A percentile compares a stretch with the other conserved stretches of the same genome.
phyloP scores from a whole-genome alignment of 805 yeast genomes.

The Metschnikowia reukaufii region DNA sequence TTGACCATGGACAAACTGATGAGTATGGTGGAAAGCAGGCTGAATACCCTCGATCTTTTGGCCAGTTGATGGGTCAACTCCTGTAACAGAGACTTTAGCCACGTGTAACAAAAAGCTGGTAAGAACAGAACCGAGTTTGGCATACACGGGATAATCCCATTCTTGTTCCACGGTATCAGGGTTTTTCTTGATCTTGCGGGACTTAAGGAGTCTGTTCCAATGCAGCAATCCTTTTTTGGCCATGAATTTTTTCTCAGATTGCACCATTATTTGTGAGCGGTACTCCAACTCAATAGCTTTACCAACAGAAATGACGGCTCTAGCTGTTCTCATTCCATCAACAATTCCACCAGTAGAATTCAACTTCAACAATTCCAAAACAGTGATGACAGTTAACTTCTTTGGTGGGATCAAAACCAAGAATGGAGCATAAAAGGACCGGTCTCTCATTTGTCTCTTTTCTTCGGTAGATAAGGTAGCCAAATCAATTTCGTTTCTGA shows the following conservation, averaged over 20 bases:
- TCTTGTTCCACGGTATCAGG: conserved; percentile 16
- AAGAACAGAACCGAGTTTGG: conserved; percentile 80
- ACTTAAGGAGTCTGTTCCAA: conserved; percentile 43
- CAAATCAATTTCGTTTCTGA: conserved; percentile 26
- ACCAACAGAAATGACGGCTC: conserved; percentile 80
- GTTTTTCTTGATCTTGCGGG: conserved; percentile 2
- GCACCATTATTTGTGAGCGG: conserved; percentile 63
- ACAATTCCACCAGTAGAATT: conserved; percentile 72
- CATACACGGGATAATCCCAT: conserved; percentile 31
- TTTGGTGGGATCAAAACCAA: conserved; percentile 71
- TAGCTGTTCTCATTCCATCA: conserved; percentile 82
- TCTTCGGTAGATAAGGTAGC: conserved; percentile 11
- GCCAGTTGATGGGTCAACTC: conserved; percentile 78
- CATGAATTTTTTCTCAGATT: conserved; percentile 54
- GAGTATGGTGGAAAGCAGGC: conserved; percentile 89
- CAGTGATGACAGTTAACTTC: conserved; percentile 79
- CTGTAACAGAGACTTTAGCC: conserved; percentile 78
- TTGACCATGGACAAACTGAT: conserved; percentile 76
- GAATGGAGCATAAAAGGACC: conserved; percentile 73
- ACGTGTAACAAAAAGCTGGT: conserved; percentile 74
- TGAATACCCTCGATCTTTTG: conserved; percentile 65
- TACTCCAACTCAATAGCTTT: conserved; percentile 83
- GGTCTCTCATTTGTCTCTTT: conserved; percentile 36
- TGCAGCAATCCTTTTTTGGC: conserved; percentile 47
- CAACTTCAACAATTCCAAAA: conserved; percentile 74